Conservation (phyloP, 192 early-diverging fungal species). For the Backusella liffmaniae region DNA sequence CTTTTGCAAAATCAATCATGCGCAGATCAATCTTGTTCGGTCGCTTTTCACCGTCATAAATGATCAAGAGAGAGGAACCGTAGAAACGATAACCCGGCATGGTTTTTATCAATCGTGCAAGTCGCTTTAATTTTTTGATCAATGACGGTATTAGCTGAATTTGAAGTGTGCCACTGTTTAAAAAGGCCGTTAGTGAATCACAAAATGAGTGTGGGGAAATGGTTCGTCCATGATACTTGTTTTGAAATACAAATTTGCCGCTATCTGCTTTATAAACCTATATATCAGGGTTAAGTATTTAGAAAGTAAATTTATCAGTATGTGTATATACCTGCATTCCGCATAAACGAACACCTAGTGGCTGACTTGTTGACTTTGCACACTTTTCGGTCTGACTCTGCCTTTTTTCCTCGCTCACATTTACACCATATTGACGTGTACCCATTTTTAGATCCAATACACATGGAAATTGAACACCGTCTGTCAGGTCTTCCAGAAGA, state of each 20-base stretch:
- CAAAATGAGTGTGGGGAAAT: slow-evolving; percentile 81
- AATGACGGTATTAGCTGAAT: slow-evolving; percentile 81
- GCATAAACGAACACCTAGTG: slow-evolving; percentile 91
- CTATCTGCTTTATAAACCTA: slow-evolving; percentile 84
- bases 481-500: slow-evolving; percentile 91
- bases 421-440: slow-evolving; percentile 92
- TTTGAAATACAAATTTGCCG: slow-evolving; percentile 79
- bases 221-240: slow-evolving; percentile 95
- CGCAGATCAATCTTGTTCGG: slow-evolving; percentile 69
- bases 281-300: not conserved
- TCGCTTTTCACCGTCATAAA: slow-evolving; percentile 68
- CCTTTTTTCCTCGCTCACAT: slow-evolving; percentile 79
- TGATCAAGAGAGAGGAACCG: slow-evolving; percentile 81
- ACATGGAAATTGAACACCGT: slow-evolving; percentile 84
- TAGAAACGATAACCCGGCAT: slow-evolving; percentile 92
- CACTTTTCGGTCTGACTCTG: slow-evolving; percentile 90
- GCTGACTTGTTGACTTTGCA: slow-evolving; percentile 85
- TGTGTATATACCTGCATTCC: slow-evolving; percentile 83
- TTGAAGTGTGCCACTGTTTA: slow-evolving; percentile 80
- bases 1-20: slow-evolving; percentile 98
- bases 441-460: slow-evolving; percentile 99
- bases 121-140: slow-evolving; percentile 67
- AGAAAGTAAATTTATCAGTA: not conserved
- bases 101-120: slow-evolving; percentile 73
- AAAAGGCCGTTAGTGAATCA: slow-evolving; percentile 73